Evolutionary conservation across 2,329 filamentous ascomycete species (phyloP), one percentile per base, ranked within the genome.

Genomic region (Pyrenophora tritici-repentis): DNA sequence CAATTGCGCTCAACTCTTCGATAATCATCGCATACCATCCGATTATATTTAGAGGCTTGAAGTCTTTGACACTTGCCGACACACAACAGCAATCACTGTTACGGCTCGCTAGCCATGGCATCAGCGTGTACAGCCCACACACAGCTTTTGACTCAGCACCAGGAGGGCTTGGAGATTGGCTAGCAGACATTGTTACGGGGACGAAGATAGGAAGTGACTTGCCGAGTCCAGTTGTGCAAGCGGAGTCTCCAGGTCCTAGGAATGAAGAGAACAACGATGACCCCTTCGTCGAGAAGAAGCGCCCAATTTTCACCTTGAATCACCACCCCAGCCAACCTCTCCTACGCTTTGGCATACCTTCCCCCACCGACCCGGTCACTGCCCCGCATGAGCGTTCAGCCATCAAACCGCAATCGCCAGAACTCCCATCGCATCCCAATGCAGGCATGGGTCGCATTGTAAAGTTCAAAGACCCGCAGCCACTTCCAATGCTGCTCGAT

Each of bases 91-190:
- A 86, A 36, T 90, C 90, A 6, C 83, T 99, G 26, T 81, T 99
- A 3, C 84, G 87, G 37, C 83, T 99, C 10, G 89, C 88, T 39
- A 88, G 90, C 57, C 86, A 89, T 72, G 92, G 93, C 31, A 91
- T 99, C 65, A 95, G 91, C 59, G 91, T 99, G 49, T 99, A 97
- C 79, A 91, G 88, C 59, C 94, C 94, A 0, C 94, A 99, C 76
- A 99, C 94, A 0, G 93, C 94, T 12, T 85, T 97, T 36, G 94
- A 99, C 74, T 91, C 91, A 33, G 90, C 90, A 0, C 84, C 86
- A 1, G 85, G 86, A 14, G 94, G 94, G 3, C 84, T 99, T 62
- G 95, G 92, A 68, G 90, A 96, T 72, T 99, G 93, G 93, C 86
- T 99, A 8, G 91, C 90, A 53, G 89, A 95, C 67, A 87, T 95